A percentile compares a stretch with the other conserved stretches of the same genome.
phyloP scores from a whole-genome alignment of 176 grass and related monocot genomes.

The Poa annua region DNA sequence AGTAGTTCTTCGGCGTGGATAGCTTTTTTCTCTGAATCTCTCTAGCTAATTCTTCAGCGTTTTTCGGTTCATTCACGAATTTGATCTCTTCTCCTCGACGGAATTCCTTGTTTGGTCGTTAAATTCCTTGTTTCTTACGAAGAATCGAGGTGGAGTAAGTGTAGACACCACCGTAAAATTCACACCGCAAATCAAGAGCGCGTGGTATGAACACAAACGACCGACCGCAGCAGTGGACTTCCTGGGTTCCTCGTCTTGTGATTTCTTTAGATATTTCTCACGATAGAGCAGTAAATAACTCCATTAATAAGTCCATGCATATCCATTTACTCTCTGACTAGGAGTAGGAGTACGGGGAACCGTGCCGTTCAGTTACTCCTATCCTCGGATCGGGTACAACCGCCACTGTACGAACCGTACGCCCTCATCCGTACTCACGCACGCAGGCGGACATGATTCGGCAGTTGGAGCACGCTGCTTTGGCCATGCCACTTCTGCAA shows the following conservation, averaged over 20 bases:
- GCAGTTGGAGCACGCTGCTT: conserved; percentile 46
- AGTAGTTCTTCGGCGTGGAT: too few relatives aligned
- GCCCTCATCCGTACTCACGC: not conserved
- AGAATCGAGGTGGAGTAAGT: not conserved
- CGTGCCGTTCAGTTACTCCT: conserved; percentile 12
- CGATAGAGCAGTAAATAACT: not conserved
- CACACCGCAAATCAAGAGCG: not conserved
- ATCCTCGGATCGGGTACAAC: not conserved
- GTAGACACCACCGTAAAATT: not conserved
- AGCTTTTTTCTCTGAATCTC: not conserved
- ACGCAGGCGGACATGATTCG: not conserved
- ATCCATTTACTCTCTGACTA: not conserved
- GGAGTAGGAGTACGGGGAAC: not conserved
- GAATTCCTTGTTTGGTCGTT: too few relatives aligned
- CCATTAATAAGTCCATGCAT: conserved; percentile 3
- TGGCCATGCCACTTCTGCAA: conserved; percentile 15
- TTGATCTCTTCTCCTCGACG: too few relatives aligned
- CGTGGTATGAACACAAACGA: not conserved
- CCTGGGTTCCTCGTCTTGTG: not conserved
- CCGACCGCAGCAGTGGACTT: not conserved
- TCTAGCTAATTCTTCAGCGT: too few relatives aligned
- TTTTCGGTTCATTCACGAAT: too few relatives aligned
- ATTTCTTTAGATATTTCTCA: not conserved
- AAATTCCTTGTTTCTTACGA: not conserved
- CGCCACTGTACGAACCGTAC: conserved; percentile 41